These are phyloP conservation scores for Xanthoconium separans DNA, from an alignment of 1,284 basidiomycete species.

Conservation along the genomic window DNA sequence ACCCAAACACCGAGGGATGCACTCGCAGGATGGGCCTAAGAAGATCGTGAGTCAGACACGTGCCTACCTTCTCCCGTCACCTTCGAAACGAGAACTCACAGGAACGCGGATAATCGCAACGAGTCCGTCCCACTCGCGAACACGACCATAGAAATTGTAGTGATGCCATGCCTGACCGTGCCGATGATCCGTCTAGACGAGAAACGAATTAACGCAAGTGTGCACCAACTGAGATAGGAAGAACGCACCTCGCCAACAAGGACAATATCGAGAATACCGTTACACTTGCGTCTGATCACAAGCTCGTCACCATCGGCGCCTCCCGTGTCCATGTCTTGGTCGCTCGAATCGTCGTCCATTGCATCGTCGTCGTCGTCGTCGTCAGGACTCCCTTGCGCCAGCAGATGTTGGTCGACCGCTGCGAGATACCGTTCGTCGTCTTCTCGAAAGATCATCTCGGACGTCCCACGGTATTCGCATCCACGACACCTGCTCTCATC, in stretches of 20 bases:
- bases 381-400: slow-evolving; percentile 13
- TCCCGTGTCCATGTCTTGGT: slow-evolving; percentile 28
- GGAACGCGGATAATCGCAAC: slow-evolving; percentile 58
- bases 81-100: slow-evolving; percentile 27
- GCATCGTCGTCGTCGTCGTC: slow-evolving; percentile 21
- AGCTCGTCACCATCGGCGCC: slow-evolving; percentile 19
- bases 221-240: background rate
- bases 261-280: slow-evolving; percentile 56
- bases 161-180: slow-evolving; percentile 62
- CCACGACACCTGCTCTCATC: slow-evolving; percentile 41
- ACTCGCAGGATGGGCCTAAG: slow-evolving; percentile 7
- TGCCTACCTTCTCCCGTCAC: background rate
- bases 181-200: slow-evolving; percentile 46
- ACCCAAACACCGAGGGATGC: slow-evolving; percentile 43
- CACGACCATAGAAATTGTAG: slow-evolving; percentile 61
- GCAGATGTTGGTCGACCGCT: background rate
- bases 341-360: slow-evolving; percentile 26
- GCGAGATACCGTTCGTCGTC: slow-evolving; percentile 22
- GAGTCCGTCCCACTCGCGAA: slow-evolving; percentile 67
- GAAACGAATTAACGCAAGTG: slow-evolving; percentile 1
- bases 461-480: slow-evolving; percentile 32
- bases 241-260: slow-evolving; percentile 51
- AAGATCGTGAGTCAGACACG: slow-evolving; percentile 3
- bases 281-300: slow-evolving; percentile 37
- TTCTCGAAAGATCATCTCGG: slow-evolving; percentile 32